Base-by-base conservation (phyloP, 1,284 basidiomycete genomes). In the Gomphus bonarii region DNA sequence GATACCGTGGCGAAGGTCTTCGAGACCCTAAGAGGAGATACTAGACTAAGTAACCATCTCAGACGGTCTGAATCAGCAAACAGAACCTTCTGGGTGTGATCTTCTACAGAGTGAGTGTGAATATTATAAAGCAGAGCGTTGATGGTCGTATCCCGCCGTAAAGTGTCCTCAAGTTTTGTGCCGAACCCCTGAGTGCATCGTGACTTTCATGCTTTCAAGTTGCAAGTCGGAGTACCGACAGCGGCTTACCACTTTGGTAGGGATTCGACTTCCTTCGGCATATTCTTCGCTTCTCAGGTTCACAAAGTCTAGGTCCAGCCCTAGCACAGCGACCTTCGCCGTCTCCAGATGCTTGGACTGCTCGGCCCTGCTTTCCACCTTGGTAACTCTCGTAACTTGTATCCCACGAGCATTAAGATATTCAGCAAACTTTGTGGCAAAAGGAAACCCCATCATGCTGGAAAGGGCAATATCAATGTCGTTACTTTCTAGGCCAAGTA, bases 291-390 rank as follows among this genome's bases (percentile, higher is more conserved):
- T 91, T 58, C 97, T 76, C 50, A 99, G 74, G 66, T 98, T 98
- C 11, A 99, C 97, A 65, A 98, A 88, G 70, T 99, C 97, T 54
- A 99, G 76, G 59, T 94, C 91, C 49, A 91, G 73, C 2, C 82
- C 94, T 51, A 93, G 76, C 28, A 99, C 75, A 33, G 80, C 82
- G 33, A 93, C 88, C n/a, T 88, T 88, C 0, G 94, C 95, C 0
- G 97, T 98, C 72, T 99, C 95, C 36, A 99, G 78, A 71, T 98
- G 97, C 70, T 99, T 99, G 57, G 91, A 95, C 73, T 99, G 97
- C 50, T 95, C 92, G 0, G 97, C 95, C 65, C 99, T 98, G 60
- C 88, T 87, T 55, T 90, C 91, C 59, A 99, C 94, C 66, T 86
- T 91, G 22, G 87, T 73, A 43, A 88, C 77, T 22, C 77, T 78